A percentile compares a stretch with the other conserved stretches of the same genome.
phyloP scores from a whole-genome alignment of 495 filamentous ascomycete species.

The Penicillium steckii region DNA sequence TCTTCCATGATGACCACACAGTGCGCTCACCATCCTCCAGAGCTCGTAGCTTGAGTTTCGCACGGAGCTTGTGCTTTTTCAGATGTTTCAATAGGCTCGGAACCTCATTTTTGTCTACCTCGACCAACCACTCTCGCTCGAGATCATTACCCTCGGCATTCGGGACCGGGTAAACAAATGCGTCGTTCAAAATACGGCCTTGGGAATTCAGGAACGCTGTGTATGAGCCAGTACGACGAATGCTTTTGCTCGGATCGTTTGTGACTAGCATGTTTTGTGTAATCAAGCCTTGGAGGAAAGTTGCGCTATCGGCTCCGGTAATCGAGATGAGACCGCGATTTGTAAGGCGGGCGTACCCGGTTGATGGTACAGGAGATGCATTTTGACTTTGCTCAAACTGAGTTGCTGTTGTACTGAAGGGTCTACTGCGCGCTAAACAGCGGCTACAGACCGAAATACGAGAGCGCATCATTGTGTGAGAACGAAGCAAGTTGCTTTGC shows the following conservation, averaged over 20 bases:
- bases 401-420: slow-evolving; percentile 34
- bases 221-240: slow-evolving; percentile 57
- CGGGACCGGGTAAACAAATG: slow-evolving; percentile 75
- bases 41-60: slow-evolving; percentile 67
- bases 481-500: slow-evolving; percentile 13
- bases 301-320: slow-evolving; percentile 71
- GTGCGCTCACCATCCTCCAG: slow-evolving; percentile 60
- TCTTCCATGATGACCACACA: slow-evolving; percentile 69
- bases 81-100: slow-evolving; percentile 64
- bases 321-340: slow-evolving; percentile 77
- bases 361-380: slow-evolving; percentile 29
- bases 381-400: slow-evolving; percentile 16
- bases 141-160: slow-evolving; percentile 21
- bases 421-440: slow-evolving; percentile 23
- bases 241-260: slow-evolving; percentile 34
- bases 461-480: slow-evolving; percentile 32
- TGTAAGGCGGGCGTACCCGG: slow-evolving; percentile 54
- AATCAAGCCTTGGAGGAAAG: slow-evolving; percentile 84
- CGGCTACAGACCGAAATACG: slow-evolving; percentile 27
- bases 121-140: slow-evolving; percentile 70
- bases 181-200: slow-evolving; percentile 82
- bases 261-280: slow-evolving; percentile 66
- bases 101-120: slow-evolving; percentile 70
- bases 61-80: slow-evolving; percentile 77
- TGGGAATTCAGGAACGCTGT: slow-evolving; percentile 81